These are phyloP conservation scores for Rhododendron mucronatum DNA, from an alignment of 148 eudicot genomes.

Conservation along the genomic window DNA sequence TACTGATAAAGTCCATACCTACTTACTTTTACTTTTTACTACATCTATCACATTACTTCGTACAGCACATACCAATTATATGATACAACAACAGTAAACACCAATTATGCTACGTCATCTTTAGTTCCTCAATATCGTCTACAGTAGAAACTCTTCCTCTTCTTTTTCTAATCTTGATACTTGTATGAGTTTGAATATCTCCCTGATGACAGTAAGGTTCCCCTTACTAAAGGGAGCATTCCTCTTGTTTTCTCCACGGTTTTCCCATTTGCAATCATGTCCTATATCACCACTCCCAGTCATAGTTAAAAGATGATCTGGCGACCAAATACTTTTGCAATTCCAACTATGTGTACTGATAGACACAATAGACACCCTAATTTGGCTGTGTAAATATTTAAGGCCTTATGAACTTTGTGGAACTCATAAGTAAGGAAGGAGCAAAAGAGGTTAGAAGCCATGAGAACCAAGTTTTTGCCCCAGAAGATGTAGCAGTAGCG, in stretches of 20 bases:
- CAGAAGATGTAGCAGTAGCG: background rate
- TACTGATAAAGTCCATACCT: too few species aligned
- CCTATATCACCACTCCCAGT: background rate
- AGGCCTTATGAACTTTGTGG: background rate
- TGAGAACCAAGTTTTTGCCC: background rate
- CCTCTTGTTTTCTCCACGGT: background rate
- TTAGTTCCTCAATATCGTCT: too few species aligned
- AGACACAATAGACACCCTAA: background rate
- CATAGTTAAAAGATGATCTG: background rate
- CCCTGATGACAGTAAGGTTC: too few species aligned
- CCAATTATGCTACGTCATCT: too few species aligned
- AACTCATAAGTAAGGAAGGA: background rate
- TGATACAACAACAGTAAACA: too few species aligned
- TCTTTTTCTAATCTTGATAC: too few species aligned
- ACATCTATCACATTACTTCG: too few species aligned
- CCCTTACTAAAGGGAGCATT: background rate
- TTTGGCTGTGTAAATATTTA: background rate
- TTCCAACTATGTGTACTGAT: background rate
- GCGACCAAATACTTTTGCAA: background rate
- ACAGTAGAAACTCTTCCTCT: too few species aligned
- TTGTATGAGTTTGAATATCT: too few species aligned
- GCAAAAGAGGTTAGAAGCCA: background rate
- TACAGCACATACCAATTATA: too few species aligned
- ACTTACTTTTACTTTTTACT: too few species aligned
- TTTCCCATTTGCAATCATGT: background rate